Percentiles rank a stretch among this genome's conserved stretches.
phyloP scores from a whole-genome alignment of 441 rosid species.

The Adansonia grandidieri region DNA sequence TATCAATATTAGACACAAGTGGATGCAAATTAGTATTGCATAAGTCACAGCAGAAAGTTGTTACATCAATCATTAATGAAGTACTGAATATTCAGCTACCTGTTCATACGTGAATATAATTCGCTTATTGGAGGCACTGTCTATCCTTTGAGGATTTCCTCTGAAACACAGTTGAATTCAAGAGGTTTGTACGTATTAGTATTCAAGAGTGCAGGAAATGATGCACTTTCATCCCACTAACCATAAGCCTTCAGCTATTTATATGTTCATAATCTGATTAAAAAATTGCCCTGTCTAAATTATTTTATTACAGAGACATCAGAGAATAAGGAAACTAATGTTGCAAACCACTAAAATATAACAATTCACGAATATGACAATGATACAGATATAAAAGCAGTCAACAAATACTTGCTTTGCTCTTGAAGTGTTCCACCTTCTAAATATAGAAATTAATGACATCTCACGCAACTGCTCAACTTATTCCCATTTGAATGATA shows the following conservation, averaged over 20 bases:
- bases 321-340: background rate
- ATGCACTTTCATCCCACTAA: constrained; percentile 7
- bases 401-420: constrained; percentile 10
- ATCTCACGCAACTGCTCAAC: background rate
- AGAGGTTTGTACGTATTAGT: constrained; percentile 12
- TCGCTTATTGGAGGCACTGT: constrained; percentile 75
- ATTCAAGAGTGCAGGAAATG: background rate
- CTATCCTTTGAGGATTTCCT: constrained; percentile 97
- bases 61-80: constrained; percentile 14
- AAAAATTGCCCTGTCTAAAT: background rate
- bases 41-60: background rate
- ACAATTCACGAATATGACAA: background rate
- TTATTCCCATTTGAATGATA: background rate
- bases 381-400: background rate
- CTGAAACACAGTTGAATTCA: constrained; percentile 47
- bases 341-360: constrained; percentile 1
- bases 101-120: constrained; percentile 89
- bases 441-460: constrained; percentile 3
- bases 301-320: background rate
- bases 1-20: constrained; percentile 16
- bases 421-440: constrained; percentile 10
- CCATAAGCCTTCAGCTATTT: constrained; percentile 7
- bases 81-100: constrained; percentile 44
- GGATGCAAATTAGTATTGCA: background rate
- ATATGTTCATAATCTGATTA: constrained; percentile 2